Base-by-base conservation (phyloP, 345 rosid species). In the Aurinia saxatilis region DNA sequence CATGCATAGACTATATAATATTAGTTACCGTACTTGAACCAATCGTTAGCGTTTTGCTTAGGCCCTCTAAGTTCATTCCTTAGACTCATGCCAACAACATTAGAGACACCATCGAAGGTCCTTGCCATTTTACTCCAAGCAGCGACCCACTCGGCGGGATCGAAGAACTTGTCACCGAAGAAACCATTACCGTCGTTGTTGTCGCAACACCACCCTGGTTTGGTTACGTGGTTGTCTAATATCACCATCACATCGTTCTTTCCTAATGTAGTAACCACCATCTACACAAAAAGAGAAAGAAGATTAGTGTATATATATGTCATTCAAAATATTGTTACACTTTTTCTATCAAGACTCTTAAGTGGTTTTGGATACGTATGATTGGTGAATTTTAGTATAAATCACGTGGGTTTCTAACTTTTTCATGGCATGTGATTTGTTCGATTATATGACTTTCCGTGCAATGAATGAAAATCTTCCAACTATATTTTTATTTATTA, bases 1-100 rank as follows among this genome's bases (percentile, higher is more conserved):
- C 49, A 16, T 13, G 21, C 49, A 16, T 13, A 23, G 38, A 11
- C 6, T 51, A 38, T 16, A 9, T 11, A 42, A n/a, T 58, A 39
- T 4, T 23, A 27, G 73, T 23, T 55, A 70, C 39, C 59, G 41
- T 87, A 87, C 92, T 77, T 87, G 81, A 87, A 90, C 97, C 97
- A 93, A 50, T 87, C 97, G 7, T 79, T 72, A 8, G 64, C 78
- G 23, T 86, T 93, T 69, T 93, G 99, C 23, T 52, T 82, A 25
- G 84, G 75, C 36, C 99, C 99, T 39, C 99, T 80, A 23, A 90
- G 96, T 65, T 93, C 99, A 49, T 93, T 93, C 67, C 99, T 87
- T 65, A 93, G 57, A 81, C 99, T 85, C 91, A 93, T 86, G 66
- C 92, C 99, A 48, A 93, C 70, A 3, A 88, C 95, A 46, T 89